phyloP scores from a whole-genome alignment of 208 protist species.

The Kentomonas sorsogonicus region DNA sequence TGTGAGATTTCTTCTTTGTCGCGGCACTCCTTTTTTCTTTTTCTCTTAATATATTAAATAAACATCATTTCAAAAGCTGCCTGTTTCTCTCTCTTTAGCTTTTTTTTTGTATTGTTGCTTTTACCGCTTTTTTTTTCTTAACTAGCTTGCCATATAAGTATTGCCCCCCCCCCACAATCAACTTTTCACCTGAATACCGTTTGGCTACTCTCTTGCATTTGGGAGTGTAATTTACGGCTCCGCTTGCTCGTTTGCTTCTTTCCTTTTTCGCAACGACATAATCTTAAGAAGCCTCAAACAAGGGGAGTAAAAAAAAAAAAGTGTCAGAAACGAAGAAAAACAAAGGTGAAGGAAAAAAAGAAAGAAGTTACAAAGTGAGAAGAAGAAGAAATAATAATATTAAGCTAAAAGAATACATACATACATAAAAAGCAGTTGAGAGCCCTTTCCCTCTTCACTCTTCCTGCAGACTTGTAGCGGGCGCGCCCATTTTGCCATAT shows the following conservation, averaged over 20 bases:
- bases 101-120: neutral
- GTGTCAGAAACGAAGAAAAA: slow-evolving; percentile 5
- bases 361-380: neutral
- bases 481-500: no score
- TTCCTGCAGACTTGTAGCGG: neutral
- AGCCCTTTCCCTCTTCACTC: neutral
- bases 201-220: neutral
- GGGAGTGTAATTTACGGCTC: neutral
- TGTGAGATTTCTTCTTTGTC: neutral
- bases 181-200: no score
- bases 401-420: slow-evolving; percentile 2
- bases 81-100: neutral
- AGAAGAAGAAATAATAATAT: slow-evolving; percentile 3
- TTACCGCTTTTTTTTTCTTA: neutral
- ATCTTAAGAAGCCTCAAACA: neutral
- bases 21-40: neutral
- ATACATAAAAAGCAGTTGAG: neutral
- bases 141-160: neutral
- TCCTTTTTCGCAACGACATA: neutral
- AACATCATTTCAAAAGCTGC: neutral
- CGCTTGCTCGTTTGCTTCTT: neutral
- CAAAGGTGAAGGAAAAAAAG: neutral
- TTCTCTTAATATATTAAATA: neutral
- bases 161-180: neutral
- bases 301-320: slow-evolving; percentile 2